Percentiles rank a stretch among this genome's conserved stretches.
These are phyloP conservation scores for Corymbia calophylla DNA, from an alignment of 441 rosid genomes.

Conservation along the genomic window DNA sequence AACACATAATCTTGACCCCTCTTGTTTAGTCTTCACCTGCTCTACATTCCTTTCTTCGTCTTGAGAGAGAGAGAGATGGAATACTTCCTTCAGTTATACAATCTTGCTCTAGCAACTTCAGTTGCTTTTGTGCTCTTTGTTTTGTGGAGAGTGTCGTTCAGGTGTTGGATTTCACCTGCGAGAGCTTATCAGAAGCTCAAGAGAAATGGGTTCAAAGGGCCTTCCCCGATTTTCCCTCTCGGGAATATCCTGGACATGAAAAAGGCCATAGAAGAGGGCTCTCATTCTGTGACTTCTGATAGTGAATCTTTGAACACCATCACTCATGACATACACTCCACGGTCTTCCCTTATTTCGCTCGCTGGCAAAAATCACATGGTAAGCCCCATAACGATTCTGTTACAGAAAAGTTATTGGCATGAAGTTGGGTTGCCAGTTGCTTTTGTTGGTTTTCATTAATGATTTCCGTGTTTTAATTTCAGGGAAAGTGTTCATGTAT, in stretches of 20 bases:
- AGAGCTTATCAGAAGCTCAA: not conserved
- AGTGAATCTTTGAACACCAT: not conserved
- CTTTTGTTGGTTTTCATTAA: not conserved
- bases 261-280: not conserved
- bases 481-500: conserved; percentile 92
- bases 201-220: conserved; percentile 1
- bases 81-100: not conserved
- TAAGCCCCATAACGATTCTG: not conserved
- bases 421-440: not conserved
- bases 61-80: not conserved
- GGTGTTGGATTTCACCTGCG: not conserved
- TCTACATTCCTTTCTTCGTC: not conserved
- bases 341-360: not conserved
- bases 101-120: not conserved
- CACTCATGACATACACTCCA: not conserved
- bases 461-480: not conserved
- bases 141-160: not conserved
- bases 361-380: not conserved
- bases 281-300: not conserved
- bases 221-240: not conserved
- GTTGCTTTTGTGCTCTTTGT: not conserved
- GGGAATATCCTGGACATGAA: conserved; percentile 5
- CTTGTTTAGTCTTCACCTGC: not conserved
- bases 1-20: not conserved
- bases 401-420: not conserved